Base-by-base conservation (phyloP, 352 stramenopile genomes). In the Phytophthora pluvialis region DNA sequence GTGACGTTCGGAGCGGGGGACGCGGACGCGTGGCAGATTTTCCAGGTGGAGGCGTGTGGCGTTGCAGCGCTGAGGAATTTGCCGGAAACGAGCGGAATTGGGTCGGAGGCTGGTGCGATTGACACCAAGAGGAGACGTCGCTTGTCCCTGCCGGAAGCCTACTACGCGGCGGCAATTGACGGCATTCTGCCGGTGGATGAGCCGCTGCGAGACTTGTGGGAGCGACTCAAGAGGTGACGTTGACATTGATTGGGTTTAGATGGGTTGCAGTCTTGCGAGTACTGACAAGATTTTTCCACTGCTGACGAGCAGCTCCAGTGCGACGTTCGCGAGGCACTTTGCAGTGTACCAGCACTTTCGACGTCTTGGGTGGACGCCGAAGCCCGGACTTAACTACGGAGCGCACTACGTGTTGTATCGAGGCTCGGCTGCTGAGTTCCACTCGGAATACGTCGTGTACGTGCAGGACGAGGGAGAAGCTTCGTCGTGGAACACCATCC, bases 371-470 rank as follows among this genome's bases (percentile, higher is more conserved):
- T 94, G 82, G 82, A 67, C 64, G 5, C 55, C 86, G 15, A 80
- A 80, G 38, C 67, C 86, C 0, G 83, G 86, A 33, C 67, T 93
- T 9, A 88, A 91, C 61, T 93, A 94, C 39, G 86, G 86, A 48
- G 82, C 79, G 43, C 79, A 78, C 28, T 90, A 72, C 60, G 80
- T 88, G 25, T 60, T 94, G 44, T 94, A 93, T 64, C 77, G 79
- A 44, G 81, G 75, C 10, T 75, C 84, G 3, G 62, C 78, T 10
- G 49, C 71, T 18, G 46, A 65, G 3, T 87, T 81, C 51, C 86
- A 94, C 68, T 92, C 86, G 4, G 83, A 94, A 47, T 93, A 92
- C 56, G 77, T 91, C 32, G 77, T 89, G 21, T 89, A 91, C 67
- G 29, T 91, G 13, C 64, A 78, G 44, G 43, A 48, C 36, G 26